Evolutionary conservation across 768 basidiomycete genomes (phyloP).

Genomic region (Glaciozyma martinii): DNA sequence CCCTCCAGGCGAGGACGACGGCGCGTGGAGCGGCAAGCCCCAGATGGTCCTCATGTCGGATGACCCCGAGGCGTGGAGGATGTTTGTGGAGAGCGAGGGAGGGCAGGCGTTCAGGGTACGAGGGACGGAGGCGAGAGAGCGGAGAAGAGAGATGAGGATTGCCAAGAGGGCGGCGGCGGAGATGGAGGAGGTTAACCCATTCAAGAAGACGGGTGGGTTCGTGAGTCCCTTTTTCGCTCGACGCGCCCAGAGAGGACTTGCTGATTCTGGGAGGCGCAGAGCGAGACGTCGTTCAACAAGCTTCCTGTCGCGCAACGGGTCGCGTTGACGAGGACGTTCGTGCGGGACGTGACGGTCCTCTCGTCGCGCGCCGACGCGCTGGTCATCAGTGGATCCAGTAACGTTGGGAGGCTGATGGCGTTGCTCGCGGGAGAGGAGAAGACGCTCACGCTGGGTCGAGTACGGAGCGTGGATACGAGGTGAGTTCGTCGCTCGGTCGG

Average conservation of each 20-base stretch:
- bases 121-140: not conserved
- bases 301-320: constrained; percentile 16
- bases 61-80: constrained; percentile 9
- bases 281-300: constrained; percentile 26
- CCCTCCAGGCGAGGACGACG: not conserved
- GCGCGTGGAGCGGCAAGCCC: not conserved
- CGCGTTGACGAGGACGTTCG: constrained; percentile 13
- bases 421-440: constrained; percentile 14
- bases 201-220: not conserved
- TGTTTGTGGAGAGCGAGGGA: constrained; percentile 10
- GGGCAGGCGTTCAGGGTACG: constrained; percentile 10
- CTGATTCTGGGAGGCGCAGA: constrained; percentile 1
- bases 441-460: not conserved
- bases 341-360: constrained; percentile 32
- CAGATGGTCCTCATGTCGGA: constrained; percentile 24
- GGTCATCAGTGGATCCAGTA: constrained; percentile 29
- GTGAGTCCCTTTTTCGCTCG: not conserved
- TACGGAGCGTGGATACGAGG: constrained; percentile 26
- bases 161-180: not conserved
- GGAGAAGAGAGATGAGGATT: not conserved
- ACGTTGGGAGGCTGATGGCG: constrained; percentile 32
- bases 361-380: constrained; percentile 25
- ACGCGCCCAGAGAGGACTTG: not conserved
- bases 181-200: not conserved
- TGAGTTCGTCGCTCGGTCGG: not conserved